Base-by-base conservation (phyloP, 768 basidiomycete species). In the Xanthoconium purpureum region DNA sequence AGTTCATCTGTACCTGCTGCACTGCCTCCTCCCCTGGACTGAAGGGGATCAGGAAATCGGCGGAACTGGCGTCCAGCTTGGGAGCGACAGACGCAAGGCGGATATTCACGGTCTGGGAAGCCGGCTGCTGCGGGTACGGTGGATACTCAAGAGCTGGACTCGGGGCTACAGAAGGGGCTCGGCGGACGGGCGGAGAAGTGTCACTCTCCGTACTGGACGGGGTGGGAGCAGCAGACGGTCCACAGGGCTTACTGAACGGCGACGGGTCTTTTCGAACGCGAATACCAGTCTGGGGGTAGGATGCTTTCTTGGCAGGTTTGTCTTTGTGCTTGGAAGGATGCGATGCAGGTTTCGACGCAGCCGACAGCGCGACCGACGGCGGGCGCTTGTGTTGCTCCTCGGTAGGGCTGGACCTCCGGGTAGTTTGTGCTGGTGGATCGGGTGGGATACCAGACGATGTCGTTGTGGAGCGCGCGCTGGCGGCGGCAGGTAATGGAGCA, bases 221-320 rank as follows among this genome's bases (percentile, higher is more conserved):
- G 8, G 55, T 43, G 28, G 66, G 39, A 24, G 54, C 30, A 32
- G 59, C 13, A 20, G 54, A 36, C 2, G 56, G 39, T 28, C 50
- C 43, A 8, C 55, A 59, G 1, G 57, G 28, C 42, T 61, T 68
- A 4, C 40, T 49, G 33, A 67, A 60, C 24, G 66, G 63, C 14
- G 69, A 57, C 32, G 56, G 52, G 8, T 72, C 69, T 56, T 76
- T 76, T 43, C 81, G 75, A 11, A 78, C 69, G 15, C 82, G 81
- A 43, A 81, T 72, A 37, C 81, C 80, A 11, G 78, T 66, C 24
- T 75, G 55, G 15, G 81, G 80, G 45, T 79, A 77, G 13, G 61
- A 59, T 2, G 38, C 20, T 60, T 77, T 80, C 72, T 79, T 80
- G 50, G 68, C 57, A 37, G 75, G 71, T 52, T 77, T 79, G 49